These are phyloP conservation scores for Sphaerulina vaccinii DNA, from an alignment of 2,329 filamentous ascomycete genomes.

Conservation along the genomic window DNA sequence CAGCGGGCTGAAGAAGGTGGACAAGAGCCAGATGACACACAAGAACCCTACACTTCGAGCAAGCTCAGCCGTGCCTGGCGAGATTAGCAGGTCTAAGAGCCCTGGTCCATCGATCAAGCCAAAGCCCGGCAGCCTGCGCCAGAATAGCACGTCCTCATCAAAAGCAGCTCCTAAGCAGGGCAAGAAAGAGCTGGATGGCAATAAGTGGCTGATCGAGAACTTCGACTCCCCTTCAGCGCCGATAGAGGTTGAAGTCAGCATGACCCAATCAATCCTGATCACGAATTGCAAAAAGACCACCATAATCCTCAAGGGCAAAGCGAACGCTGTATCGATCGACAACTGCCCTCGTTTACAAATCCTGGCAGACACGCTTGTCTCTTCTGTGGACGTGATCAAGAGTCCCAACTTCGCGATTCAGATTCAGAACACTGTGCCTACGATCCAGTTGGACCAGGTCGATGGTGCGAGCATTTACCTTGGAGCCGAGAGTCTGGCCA, in stretches of 20 bases:
- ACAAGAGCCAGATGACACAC: slow-evolving; percentile 95
- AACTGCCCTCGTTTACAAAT: slow-evolving; percentile 82
- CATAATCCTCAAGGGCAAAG: slow-evolving; percentile 86
- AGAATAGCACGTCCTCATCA: slow-evolving; percentile 38
- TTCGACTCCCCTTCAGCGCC: slow-evolving; percentile 73
- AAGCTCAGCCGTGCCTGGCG: slow-evolving; percentile 64
- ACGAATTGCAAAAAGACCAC: slow-evolving; percentile 88
- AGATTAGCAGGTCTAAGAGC: slow-evolving; percentile 67
- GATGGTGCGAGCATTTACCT: slow-evolving; percentile 88
- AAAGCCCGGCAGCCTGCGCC: slow-evolving; percentile 51
- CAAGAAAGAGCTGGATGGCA: slow-evolving; percentile 57
- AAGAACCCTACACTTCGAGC: slow-evolving; percentile 89
- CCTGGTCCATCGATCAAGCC: slow-evolving; percentile 75
- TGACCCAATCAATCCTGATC: slow-evolving; percentile 88
- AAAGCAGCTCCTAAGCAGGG: slow-evolving; percentile 26
- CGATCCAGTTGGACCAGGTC: slow-evolving; percentile 87
- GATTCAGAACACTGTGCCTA: slow-evolving; percentile 80
- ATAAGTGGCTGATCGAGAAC: slow-evolving; percentile 96
- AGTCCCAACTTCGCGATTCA: slow-evolving; percentile 84
- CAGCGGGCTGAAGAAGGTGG: slow-evolving; percentile 84
- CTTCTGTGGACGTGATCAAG: slow-evolving; percentile 92
- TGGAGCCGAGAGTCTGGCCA: slow-evolving; percentile 70
- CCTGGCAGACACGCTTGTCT: slow-evolving; percentile 84
- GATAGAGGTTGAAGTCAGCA: slow-evolving; percentile 75
- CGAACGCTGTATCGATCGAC: slow-evolving; percentile 94